phyloP scores from a whole-genome alignment of 768 basidiomycete genomes.

The Boletus tomentosulus region DNA sequence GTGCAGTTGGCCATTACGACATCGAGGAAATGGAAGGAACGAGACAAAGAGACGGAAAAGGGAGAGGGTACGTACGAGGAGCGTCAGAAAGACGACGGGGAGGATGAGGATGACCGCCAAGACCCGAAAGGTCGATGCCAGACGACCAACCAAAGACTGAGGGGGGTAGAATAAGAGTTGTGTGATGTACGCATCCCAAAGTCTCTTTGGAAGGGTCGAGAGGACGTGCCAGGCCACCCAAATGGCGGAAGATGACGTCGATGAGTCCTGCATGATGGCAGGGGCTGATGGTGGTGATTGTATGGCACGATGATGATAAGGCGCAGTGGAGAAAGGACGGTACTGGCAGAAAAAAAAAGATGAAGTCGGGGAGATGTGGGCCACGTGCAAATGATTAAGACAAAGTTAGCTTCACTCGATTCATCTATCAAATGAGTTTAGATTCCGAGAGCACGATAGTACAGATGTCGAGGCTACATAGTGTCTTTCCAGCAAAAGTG shows the following conservation, averaged over 20 bases:
- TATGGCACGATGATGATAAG: conserved; percentile 18
- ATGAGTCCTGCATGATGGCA: conserved; percentile 1
- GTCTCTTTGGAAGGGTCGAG: conserved; percentile 31
- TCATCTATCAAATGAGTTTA: conserved; percentile 3
- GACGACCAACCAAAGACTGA: conserved; percentile 62
- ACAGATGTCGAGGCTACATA: conserved; percentile 31
- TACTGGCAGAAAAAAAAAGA: neutral
- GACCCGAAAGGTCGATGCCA: conserved; percentile 60
- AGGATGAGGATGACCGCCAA: conserved; percentile 50
- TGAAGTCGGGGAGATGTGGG: neutral
- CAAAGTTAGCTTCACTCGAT: no score
- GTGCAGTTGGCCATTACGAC: conserved; percentile 5
- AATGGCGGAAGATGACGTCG: conserved; percentile 18
- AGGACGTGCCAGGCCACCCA: conserved; percentile 6
- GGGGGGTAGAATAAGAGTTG: conserved; percentile 62
- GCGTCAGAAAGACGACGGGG: conserved; percentile 55
- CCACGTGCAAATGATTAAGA: neutral
- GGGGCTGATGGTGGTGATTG: no score
- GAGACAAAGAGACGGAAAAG: neutral
- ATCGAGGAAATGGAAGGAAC: conserved; percentile 4
- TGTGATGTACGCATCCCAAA: conserved; percentile 60
- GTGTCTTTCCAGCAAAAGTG: conserved; percentile 22
- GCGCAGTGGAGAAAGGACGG: conserved; percentile 19
- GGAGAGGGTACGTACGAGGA: conserved; percentile 49
- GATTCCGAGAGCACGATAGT: conserved; percentile 21